phyloP scores from a whole-genome alignment of 2,329 filamentous ascomycete genomes.

The Pseudocercospora ulei region DNA sequence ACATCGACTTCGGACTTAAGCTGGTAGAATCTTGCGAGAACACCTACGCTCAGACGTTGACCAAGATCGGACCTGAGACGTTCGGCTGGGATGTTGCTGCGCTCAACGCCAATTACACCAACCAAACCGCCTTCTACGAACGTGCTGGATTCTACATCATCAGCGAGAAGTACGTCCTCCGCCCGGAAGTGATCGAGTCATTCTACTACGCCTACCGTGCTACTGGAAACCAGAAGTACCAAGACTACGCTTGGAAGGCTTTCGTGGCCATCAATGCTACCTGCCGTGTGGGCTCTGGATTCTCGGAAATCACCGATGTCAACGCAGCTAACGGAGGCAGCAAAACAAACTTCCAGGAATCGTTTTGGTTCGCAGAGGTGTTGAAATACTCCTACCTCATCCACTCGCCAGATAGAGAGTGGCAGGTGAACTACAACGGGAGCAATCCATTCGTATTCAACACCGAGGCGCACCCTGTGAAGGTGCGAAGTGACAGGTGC shows the following conservation, averaged over 20 bases:
- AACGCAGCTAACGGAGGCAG: constrained; percentile 32
- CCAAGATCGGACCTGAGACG: constrained; percentile 65
- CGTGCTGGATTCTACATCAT: constrained; percentile 61
- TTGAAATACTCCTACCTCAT: constrained; percentile 74
- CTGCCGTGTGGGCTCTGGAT: constrained; percentile 17
- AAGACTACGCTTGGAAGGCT: constrained; percentile 20
- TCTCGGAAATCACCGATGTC: constrained; percentile 17
- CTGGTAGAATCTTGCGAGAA: constrained; percentile 66
- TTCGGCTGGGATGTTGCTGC: constrained; percentile 36
- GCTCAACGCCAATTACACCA: constrained; percentile 27
- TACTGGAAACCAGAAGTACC: constrained; percentile 20
- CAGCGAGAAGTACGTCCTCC: constrained; percentile 51
- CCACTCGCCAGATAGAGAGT: constrained; percentile 42
- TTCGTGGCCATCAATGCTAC: constrained; percentile 21
- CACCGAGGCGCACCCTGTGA: constrained; percentile 56
- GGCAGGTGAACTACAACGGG: constrained; percentile 45
- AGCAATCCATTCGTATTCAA: constrained; percentile 52
- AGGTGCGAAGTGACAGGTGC: too few species aligned
- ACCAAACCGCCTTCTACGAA: constrained; percentile 51
- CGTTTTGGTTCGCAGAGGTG: constrained; percentile 80
- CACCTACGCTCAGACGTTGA: constrained; percentile 59
- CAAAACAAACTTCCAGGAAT: constrained; percentile 65
- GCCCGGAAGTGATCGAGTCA: constrained; percentile 38
- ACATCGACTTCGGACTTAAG: constrained; percentile 62
- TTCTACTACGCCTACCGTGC: constrained; percentile 24